Percentiles rank a stretch among this genome's conserved stretches.
Conservation (phyloP, 306 rosid species). For the Gastrolobium bilobum region DNA sequence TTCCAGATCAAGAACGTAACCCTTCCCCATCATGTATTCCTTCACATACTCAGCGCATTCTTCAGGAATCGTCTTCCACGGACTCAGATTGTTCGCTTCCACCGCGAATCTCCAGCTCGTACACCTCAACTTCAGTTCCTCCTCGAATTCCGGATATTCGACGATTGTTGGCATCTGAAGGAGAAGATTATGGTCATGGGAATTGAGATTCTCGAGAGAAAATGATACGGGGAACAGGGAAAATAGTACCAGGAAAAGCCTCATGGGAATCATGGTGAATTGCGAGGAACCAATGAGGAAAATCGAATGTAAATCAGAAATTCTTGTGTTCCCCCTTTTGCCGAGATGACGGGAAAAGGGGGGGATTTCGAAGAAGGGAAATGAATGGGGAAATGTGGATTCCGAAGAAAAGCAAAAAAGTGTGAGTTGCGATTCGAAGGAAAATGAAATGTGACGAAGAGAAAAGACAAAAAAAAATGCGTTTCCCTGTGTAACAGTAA, state of each 20-base stretch:
- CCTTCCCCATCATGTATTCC: slow-evolving; percentile 68
- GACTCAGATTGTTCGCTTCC: slow-evolving; percentile 78
- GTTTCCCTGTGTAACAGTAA: too few relatives aligned
- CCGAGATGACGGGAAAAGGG: too few relatives aligned
- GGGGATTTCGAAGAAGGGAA: too few relatives aligned
- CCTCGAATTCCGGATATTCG: slow-evolving; percentile 57
- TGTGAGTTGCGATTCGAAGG: too few relatives aligned
- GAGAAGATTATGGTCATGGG: background rate
- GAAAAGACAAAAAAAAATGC: too few relatives aligned
- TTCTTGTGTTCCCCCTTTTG: too few relatives aligned
- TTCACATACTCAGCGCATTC: slow-evolving; percentile 76
- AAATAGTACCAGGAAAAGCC: slow-evolving; percentile 30
- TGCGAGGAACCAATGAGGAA: background rate
- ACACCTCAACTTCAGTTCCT: slow-evolving; percentile 61
- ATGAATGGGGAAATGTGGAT: too few relatives aligned
- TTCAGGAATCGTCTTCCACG: slow-evolving; percentile 75
- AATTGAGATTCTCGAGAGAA: slow-evolving; percentile 52
- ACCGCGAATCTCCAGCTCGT: slow-evolving; percentile 85
- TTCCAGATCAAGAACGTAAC: slow-evolving; percentile 64
- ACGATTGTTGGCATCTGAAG: slow-evolving; percentile 69
- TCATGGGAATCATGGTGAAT: background rate
- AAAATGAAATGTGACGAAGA: too few relatives aligned
- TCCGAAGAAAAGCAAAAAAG: too few relatives aligned
- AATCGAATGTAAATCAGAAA: background rate
- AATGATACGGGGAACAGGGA: slow-evolving; percentile 55